Base-by-base conservation (phyloP, 1,284 basidiomycete genomes). In the Schizophyllum amplum region DNA sequence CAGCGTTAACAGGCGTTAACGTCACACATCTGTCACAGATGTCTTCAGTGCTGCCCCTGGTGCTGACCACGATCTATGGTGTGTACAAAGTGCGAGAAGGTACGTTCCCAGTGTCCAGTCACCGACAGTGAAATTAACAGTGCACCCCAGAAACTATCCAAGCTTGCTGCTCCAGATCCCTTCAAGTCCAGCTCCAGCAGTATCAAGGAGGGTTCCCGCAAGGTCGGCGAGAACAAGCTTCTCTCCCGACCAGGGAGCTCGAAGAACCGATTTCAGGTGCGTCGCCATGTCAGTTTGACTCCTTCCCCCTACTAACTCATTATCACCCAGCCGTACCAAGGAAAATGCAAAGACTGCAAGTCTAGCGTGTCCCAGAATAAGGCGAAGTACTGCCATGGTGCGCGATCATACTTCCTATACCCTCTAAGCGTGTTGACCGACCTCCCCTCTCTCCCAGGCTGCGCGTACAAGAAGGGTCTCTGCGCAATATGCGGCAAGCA, bases 321-420 rank as follows among this genome's bases (percentile, higher is more conserved):
- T 47, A 54, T n/a, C n/a, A n/a, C n/a, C 64, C 66, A 89, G 86
- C 89, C 89, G 33, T 92, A 92, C 70, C 83, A 87, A 71, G 79
- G 80, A 53, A 90, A 88, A 68, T 92, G 90, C 68, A 90, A 86
- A 69, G 87, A 89, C 64, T 92, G 90, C 68, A 90, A 90, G 71
- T 84, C 84, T 64, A 79, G 83, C 0, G 82, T 84, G 24, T 89
- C 88, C 9, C 88, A 92, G 77, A 91, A 91, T 64, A 82, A 79
- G 63, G 90, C 87, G 24, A 92, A 90, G 71, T 92, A 87, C 69
- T 92, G 90, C 65, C 90, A 92, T 76, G 84, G 90, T 90, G 61
- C 55, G 73, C 65, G 47, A 59, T 58, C 27, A 23, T 59, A 33
- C 55, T 26, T n/a, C 53, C 55, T 49, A 56, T 58, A 23, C 52